These are phyloP conservation scores for Circinella umbellata DNA, from an alignment of 371 early-diverging fungal genomes.

Conservation along the genomic window DNA sequence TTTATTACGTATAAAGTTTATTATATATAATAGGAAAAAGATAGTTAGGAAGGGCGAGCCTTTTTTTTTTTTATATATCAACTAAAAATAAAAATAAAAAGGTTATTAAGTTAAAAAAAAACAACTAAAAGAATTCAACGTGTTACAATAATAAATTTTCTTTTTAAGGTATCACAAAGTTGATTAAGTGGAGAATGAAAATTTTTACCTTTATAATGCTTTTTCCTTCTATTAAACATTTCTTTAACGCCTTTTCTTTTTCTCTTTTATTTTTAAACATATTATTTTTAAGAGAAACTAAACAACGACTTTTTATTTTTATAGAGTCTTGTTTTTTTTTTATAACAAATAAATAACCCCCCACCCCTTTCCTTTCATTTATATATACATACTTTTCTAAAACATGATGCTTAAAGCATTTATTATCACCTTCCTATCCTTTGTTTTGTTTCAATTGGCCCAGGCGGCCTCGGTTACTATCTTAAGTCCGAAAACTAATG, in stretches of 20 bases:
- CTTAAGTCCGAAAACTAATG: constrained; percentile 33
- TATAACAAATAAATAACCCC: not conserved
- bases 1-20: no score
- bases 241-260: no score
- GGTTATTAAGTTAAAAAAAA: no score
- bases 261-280: no score
- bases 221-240: no score
- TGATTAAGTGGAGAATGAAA: constrained; percentile 15
- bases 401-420: constrained; percentile 16
- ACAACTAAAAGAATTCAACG: not conserved
- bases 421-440: constrained; percentile 18
- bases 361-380: constrained; percentile 26
- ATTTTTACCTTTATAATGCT: not conserved
- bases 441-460: constrained; percentile 24
- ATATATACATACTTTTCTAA: no score
- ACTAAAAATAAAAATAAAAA: no score
- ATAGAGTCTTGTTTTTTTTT: not conserved
- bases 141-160: constrained; percentile 8
- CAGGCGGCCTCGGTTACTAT: constrained; percentile 26
- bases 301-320: not conserved
- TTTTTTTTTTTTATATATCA: no score
- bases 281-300: not conserved
- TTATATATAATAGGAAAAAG: no score
- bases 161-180: constrained; percentile 10
- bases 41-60: no score